Conservation (phyloP, 805 yeast species). For the Komagataella phaffii region DNA sequence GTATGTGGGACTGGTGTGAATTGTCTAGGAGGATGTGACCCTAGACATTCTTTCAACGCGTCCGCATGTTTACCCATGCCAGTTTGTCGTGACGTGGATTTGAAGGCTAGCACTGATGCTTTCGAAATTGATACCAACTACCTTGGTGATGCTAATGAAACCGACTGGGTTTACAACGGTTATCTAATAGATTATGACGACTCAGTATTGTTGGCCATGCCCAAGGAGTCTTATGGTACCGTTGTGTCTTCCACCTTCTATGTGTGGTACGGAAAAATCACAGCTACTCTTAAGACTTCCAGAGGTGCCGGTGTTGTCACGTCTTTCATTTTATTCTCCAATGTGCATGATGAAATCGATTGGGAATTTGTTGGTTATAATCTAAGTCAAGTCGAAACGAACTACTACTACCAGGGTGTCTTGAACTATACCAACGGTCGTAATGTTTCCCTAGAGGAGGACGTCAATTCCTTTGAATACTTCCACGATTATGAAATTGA, state of each 20-base stretch:
- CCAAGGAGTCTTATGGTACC: constrained; percentile 59
- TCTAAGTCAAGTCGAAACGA: constrained; percentile 54
- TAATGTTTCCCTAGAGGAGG: constrained; percentile 25
- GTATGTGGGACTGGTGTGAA: constrained; percentile 23
- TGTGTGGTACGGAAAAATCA: constrained; percentile 80
- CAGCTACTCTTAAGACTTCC: constrained; percentile 59
- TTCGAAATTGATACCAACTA: constrained; percentile 12
- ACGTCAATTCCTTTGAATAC: constrained; percentile 40
- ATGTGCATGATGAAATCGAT: constrained; percentile 86
- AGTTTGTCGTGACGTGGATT: constrained; percentile 40
- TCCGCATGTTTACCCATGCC: constrained; percentile 84
- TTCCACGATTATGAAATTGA: constrained; percentile 70
- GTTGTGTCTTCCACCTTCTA: constrained; percentile 68
- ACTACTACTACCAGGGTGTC: constrained; percentile 67
- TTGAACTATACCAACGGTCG: constrained; percentile 51
- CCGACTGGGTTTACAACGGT: constrained; percentile 64
- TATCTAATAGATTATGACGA: constrained; percentile 39
- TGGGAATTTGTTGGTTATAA: constrained; percentile 75
- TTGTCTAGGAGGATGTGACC: constrained; percentile 86
- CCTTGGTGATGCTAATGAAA: constrained; percentile 56
- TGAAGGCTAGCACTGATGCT: constrained; percentile 21
- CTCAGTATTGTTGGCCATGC: constrained; percentile 63
- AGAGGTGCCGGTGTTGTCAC: constrained; percentile 71
- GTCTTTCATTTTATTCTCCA: constrained; percentile 70
- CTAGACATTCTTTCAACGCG: constrained; percentile 47